These are phyloP conservation scores for Penicillium longicatenatum DNA, from an alignment of 495 filamentous ascomycete genomes.

Conservation along the genomic window DNA sequence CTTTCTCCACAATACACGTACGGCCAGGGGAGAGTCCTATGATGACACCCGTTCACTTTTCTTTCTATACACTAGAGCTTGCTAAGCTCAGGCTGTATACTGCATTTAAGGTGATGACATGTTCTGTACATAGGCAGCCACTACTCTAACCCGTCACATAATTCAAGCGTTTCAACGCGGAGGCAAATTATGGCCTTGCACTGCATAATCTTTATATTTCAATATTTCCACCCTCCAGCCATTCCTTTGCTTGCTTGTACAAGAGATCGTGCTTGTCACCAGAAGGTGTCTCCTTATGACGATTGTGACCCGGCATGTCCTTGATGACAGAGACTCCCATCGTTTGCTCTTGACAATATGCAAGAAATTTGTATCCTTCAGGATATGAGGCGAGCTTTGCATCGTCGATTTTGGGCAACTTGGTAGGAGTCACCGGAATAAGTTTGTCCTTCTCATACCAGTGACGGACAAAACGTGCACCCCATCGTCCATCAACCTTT, in stretches of 20 bases:
- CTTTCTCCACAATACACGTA: too few relatives aligned
- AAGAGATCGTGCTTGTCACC: constrained; percentile 50
- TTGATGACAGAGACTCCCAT: constrained; percentile 43
- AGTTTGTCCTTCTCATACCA: constrained; percentile 74
- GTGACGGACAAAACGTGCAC: constrained; percentile 60
- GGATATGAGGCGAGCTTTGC: constrained; percentile 52
- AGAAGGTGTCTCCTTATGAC: constrained; percentile 38
- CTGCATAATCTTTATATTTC: too few relatives aligned
- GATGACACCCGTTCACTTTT: too few relatives aligned
- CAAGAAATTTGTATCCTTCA: constrained; percentile 59
- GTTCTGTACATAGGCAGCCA: too few relatives aligned
- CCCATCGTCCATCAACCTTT: constrained; percentile 50
- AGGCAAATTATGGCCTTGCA: too few relatives aligned
- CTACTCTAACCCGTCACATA: too few relatives aligned
- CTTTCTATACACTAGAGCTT: too few relatives aligned
- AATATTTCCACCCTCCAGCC: constrained; percentile 47
- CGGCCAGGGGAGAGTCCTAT: too few relatives aligned
- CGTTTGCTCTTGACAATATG: constrained; percentile 49
- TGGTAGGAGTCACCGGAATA: constrained; percentile 55
- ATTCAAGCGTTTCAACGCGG: too few relatives aligned
- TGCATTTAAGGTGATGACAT: too few relatives aligned
- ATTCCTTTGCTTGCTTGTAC: constrained; percentile 47
- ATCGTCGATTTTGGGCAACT: constrained; percentile 48
- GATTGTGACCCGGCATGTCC: constrained; percentile 50
- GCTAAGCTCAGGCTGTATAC: too few relatives aligned